These are phyloP conservation scores for Petasospora fabianii DNA, from an alignment of 1,139 yeast genomes.

Conservation along the genomic window DNA sequence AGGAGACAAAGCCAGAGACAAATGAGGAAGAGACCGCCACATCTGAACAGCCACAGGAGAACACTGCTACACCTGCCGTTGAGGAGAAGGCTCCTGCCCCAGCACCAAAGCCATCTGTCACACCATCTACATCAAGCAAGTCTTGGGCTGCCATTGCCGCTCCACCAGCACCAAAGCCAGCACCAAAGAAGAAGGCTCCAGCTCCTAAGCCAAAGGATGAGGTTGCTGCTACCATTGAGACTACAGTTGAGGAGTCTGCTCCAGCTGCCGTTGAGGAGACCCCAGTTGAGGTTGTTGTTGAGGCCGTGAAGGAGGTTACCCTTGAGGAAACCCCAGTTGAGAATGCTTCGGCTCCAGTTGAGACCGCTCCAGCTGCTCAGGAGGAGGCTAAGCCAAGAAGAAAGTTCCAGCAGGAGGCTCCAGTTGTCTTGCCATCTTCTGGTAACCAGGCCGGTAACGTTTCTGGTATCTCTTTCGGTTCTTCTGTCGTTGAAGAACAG, in stretches of 20 bases:
- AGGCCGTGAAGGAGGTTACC: constrained; percentile 19
- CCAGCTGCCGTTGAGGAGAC: constrained; percentile 2
- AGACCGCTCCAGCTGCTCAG: constrained; percentile 16
- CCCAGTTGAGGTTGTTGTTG: constrained; percentile 16
- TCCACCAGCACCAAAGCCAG: constrained; percentile 43
- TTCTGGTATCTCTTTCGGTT: constrained; percentile 76
- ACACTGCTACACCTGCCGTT: constrained; percentile 5
- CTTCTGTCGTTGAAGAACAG: constrained; percentile 52
- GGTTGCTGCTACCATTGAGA: constrained; percentile 4
- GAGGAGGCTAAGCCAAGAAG: constrained; percentile 25
- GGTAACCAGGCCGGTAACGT: constrained; percentile 70
- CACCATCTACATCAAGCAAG: constrained; percentile 30
- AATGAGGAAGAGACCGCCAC: constrained; percentile 2
- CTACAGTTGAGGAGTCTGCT: constrained; percentile 2
- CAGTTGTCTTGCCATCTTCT: constrained; percentile 65
- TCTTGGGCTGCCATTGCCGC: constrained; percentile 62
- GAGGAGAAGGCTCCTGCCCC: constrained; percentile 12
- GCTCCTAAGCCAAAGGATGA: constrained; percentile 10
- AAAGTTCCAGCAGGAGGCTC: constrained; percentile 42
- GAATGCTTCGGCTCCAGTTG: constrained; percentile 6
- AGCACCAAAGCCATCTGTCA: constrained; percentile 27
- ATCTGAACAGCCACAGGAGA: constrained; percentile 5
- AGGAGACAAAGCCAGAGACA: constrained; percentile 1
- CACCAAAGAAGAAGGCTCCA: constrained; percentile 20
- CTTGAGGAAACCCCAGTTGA: constrained; percentile 18